Evolutionary conservation across 306 rosid genomes (phyloP).

Genomic region (Bauhinia variegata): DNA sequence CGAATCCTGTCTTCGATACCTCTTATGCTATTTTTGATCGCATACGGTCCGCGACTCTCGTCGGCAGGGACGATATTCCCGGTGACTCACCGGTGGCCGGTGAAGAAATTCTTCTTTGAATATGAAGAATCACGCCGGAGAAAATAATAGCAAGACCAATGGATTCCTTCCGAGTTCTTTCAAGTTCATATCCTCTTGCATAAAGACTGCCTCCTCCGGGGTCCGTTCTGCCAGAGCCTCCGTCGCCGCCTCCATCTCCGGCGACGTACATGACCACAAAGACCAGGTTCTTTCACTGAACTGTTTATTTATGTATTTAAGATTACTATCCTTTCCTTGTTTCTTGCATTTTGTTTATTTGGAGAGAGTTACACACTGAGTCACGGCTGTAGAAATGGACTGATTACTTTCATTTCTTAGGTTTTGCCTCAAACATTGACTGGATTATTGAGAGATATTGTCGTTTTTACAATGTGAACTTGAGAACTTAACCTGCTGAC

Average conservation of each 20-base stretch:
- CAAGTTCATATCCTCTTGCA: conserved; percentile 87
- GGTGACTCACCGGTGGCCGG: conserved; percentile 64
- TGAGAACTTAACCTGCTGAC: conserved; percentile 13
- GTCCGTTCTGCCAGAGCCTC: conserved; percentile 83
- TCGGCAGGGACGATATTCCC: conserved; percentile 59
- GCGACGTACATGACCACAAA: conserved; percentile 59
- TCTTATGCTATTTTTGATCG: conserved; percentile 74
- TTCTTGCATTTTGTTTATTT: not conserved
- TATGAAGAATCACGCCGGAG: conserved; percentile 79
- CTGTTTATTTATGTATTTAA: not conserved
- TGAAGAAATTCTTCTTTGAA: conserved; percentile 32
- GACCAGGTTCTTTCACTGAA: conserved; percentile 67
- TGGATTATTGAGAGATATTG: conserved; percentile 10
- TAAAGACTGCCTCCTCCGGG: conserved; percentile 90
- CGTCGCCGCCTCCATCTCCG: conserved; percentile 81
- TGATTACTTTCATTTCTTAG: conserved; percentile 9
- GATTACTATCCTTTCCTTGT: no score
- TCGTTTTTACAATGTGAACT: not conserved
- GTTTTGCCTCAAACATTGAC: conserved; percentile 17
- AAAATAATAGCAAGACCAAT: conserved; percentile 55
- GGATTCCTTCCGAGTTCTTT: conserved; percentile 84
- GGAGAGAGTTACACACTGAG: not conserved
- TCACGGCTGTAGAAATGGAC: not conserved
- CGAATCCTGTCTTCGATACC: conserved; percentile 18
- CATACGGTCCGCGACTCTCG: conserved; percentile 56